Evolutionary conservation across 352 stramenopile species (phyloP).

Genomic region (Globisporangium nodosum): DNA sequence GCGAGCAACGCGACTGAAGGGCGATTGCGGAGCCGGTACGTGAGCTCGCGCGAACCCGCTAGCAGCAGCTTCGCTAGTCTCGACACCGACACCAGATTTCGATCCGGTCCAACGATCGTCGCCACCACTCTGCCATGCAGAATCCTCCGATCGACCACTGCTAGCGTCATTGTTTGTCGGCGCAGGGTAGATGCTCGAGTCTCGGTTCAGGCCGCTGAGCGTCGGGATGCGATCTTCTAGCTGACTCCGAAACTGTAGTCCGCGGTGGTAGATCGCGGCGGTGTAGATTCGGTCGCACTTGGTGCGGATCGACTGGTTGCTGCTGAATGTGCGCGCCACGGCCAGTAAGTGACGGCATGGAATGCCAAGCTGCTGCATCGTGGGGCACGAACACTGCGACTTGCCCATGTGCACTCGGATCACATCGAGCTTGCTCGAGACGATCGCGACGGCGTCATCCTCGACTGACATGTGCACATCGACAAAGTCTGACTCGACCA

Average conservation of each 20-base stretch:
- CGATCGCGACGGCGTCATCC: conserved; percentile 54
- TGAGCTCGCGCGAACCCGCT: not conserved
- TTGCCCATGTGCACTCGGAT: conserved; percentile 53
- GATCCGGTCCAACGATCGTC: not conserved
- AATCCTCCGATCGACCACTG: not conserved
- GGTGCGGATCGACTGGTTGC: conserved; percentile 47
- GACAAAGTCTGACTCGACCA: conserved; percentile 48
- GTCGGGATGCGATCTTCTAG: conserved; percentile 12
- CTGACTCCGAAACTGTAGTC: conserved; percentile 4
- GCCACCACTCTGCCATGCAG: not conserved
- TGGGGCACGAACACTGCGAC: conserved; percentile 57
- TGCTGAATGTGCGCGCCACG: conserved; percentile 51
- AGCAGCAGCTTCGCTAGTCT: not conserved
- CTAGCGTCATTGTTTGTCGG: not conserved
- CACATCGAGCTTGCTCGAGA: conserved; percentile 52
- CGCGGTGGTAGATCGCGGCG: conserved; percentile 27
- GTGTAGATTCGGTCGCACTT: conserved; percentile 77
- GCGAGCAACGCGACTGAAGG: not conserved
- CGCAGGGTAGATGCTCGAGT: conserved; percentile 13
- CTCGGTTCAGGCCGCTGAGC: conserved; percentile 11
- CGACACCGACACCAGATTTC: not conserved
- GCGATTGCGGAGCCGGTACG: not conserved
- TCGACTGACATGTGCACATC: conserved; percentile 52
- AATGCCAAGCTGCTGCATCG: conserved; percentile 69
- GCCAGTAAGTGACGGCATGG: conserved; percentile 79